phyloP scores from a whole-genome alignment of 2,329 filamentous ascomycete genomes.

The Aspergillus sp. region DNA sequence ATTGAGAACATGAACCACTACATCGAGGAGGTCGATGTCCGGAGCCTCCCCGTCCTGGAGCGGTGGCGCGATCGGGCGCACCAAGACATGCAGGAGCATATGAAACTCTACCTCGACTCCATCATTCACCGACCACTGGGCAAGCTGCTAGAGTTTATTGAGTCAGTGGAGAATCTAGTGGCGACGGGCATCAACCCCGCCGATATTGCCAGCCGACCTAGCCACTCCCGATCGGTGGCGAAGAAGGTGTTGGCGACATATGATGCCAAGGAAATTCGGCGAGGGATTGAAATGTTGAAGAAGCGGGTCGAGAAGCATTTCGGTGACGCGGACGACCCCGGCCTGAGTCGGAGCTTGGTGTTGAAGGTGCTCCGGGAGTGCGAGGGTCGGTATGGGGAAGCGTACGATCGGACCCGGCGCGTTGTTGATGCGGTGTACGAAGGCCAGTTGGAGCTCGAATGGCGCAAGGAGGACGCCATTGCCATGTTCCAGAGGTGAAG shows the following conservation, averaged over 20 bases:
- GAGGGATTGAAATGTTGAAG: slow-evolving; percentile 84
- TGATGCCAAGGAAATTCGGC: slow-evolving; percentile 81
- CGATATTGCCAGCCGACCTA: slow-evolving; percentile 75
- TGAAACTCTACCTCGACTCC: slow-evolving; percentile 81
- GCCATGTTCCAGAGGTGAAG: slow-evolving; percentile 46
- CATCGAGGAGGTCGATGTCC: slow-evolving; percentile 81
- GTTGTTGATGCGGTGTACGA: slow-evolving; percentile 51
- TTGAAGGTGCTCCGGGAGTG: slow-evolving; percentile 63
- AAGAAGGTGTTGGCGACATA: slow-evolving; percentile 82
- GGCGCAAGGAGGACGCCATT: slow-evolving; percentile 49
- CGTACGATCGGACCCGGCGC: slow-evolving; percentile 53
- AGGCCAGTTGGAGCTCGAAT: slow-evolving; percentile 49
- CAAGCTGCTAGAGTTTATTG: slow-evolving; percentile 86
- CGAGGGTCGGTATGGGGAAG: slow-evolving; percentile 57
- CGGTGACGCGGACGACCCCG: slow-evolving; percentile 79
- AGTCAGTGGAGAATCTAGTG: slow-evolving; percentile 76
- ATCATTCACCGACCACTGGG: slow-evolving; percentile 88
- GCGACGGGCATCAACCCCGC: slow-evolving; percentile 58
- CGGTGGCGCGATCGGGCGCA: slow-evolving; percentile 79
- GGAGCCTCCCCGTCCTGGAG: slow-evolving; percentile 72
- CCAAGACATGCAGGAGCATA: slow-evolving; percentile 80
- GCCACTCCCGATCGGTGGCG: slow-evolving; percentile 78
- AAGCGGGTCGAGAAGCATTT: slow-evolving; percentile 98
- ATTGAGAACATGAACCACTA: slow-evolving; percentile 99
- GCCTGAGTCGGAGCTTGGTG: slow-evolving; percentile 61